phyloP scores from a whole-genome alignment of 2,329 filamentous ascomycete genomes.

The Drechslerella stenobrocha region DNA sequence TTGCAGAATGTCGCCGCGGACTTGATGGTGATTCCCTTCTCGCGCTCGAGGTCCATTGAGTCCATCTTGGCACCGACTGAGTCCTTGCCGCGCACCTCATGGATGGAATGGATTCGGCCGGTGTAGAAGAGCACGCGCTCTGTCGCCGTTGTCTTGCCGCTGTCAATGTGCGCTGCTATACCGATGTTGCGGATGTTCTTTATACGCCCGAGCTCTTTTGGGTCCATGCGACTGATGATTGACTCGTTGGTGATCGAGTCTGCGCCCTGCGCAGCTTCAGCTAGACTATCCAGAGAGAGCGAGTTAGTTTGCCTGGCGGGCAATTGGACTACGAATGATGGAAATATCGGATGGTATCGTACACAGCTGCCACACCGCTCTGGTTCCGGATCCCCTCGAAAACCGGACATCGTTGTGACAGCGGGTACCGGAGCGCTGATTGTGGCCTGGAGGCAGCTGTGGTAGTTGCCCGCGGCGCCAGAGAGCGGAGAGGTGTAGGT shows the following conservation, averaged over 20 bases:
- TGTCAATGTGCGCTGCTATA: constrained; percentile 98
- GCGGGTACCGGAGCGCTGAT: constrained; percentile 13
- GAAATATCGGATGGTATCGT: neutral
- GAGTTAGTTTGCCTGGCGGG: neutral
- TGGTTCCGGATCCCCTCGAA: constrained; percentile 25
- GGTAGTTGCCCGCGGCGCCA: constrained; percentile 30
- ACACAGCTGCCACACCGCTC: constrained; percentile 39
- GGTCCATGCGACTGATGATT: constrained; percentile 77
- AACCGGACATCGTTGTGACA: constrained; percentile 8
- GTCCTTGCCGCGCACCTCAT: constrained; percentile 95
- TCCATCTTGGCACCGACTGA: constrained; percentile 98
- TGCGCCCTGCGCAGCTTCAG: constrained; percentile 34
- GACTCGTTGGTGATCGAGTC: constrained; percentile 63
- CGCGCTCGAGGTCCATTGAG: constrained; percentile 97
- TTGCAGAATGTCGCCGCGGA: constrained; percentile 97
- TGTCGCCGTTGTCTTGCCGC: constrained; percentile 93
- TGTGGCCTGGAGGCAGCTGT: constrained; percentile 23
- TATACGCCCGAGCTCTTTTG: constrained; percentile 75
- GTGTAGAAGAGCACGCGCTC: constrained; percentile 98
- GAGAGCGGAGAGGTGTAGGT: constrained; percentile 34
- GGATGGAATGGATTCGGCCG: constrained; percentile 83
- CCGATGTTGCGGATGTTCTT: constrained; percentile 91
- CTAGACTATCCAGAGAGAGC: constrained; percentile 12
- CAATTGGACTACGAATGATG: neutral
- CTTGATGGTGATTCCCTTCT: constrained; percentile 98